These are phyloP conservation scores for Aspergillus indologenus DNA, from an alignment of 495 filamentous ascomycete genomes.

Conservation along the genomic window DNA sequence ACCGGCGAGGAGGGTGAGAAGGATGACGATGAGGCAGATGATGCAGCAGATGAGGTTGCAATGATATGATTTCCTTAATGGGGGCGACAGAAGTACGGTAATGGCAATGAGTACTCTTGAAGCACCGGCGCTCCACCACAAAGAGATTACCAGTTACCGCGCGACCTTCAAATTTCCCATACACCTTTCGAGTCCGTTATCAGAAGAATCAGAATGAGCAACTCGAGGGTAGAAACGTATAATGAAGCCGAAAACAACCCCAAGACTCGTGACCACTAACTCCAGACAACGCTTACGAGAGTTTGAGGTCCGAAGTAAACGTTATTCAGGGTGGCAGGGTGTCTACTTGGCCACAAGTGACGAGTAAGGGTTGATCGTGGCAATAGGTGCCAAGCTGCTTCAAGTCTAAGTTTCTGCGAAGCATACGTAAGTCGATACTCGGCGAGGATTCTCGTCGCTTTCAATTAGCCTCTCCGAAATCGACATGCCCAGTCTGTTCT, in stretches of 20 bases:
- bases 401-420: not conserved
- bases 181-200: not conserved
- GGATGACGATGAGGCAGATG: constrained; percentile 31
- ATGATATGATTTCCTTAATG: constrained; percentile 39
- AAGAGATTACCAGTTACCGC: not conserved
- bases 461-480: constrained; percentile 65
- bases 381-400: not conserved
- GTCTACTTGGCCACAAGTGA: too few species aligned
- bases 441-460: not conserved
- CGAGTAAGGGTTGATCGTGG: not conserved
- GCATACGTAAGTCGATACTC: too few species aligned
- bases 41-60: constrained; percentile 44
- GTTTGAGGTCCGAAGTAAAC: too few species aligned
- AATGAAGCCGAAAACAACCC: too few species aligned
- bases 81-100: constrained; percentile 19
- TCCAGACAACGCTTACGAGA: too few species aligned
- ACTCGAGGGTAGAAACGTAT: not conserved
- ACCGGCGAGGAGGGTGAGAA: constrained; percentile 38
- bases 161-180: not conserved
- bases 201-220: not conserved
- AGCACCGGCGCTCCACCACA: not conserved
- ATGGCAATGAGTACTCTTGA: constrained; percentile 14
- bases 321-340: too few species aligned
- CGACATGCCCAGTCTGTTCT: constrained; percentile 59
- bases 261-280: too few species aligned